These are phyloP conservation scores for Alternaria solani DNA, from an alignment of 2,329 filamentous ascomycete genomes.

Conservation along the genomic window DNA sequence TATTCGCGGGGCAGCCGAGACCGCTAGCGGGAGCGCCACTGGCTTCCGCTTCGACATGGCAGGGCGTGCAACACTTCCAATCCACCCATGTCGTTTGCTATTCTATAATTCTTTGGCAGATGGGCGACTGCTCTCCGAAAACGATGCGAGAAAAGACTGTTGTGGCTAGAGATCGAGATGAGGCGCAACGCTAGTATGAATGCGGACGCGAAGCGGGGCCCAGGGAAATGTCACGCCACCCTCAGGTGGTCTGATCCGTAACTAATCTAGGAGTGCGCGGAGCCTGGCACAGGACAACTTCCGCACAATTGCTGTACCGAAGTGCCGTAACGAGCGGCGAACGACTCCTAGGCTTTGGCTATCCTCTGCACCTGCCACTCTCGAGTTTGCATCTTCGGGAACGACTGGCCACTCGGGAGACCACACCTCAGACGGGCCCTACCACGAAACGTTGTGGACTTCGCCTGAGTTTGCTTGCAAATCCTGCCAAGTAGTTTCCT, in stretches of 20 bases:
- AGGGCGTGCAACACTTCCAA: background rate
- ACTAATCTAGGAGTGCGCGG: conserved; percentile 15
- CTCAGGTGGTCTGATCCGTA: conserved; percentile 42
- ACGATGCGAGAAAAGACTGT: background rate
- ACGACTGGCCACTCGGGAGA: conserved; percentile 16
- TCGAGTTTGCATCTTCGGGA: conserved; percentile 16
- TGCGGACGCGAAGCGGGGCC: conserved; percentile 20
- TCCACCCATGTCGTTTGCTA: conserved; percentile 4
- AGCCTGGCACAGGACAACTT: conserved; percentile 20
- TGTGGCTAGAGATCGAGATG: background rate
- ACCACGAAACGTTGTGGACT: conserved; percentile 11
- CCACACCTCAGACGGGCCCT: conserved; percentile 6
- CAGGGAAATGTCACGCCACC: conserved; percentile 45
- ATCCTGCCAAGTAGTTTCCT: conserved; percentile 24
- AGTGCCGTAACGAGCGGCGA: conserved; percentile 25
- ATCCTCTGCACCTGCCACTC: conserved; percentile 22
- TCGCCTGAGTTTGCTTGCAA: conserved; percentile 19
- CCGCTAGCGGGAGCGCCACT: conserved; percentile 15
- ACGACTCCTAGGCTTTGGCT: conserved; percentile 6
- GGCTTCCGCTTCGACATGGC: conserved; percentile 6
- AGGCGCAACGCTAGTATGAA: conserved; percentile 11
- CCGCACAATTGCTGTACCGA: conserved; percentile 21
- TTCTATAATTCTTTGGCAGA: background rate
- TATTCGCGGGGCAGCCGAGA: conserved; percentile 6
- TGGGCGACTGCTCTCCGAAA: background rate